phyloP scores from a whole-genome alignment of 805 yeast genomes.

The Spathaspora gorwiae region DNA sequence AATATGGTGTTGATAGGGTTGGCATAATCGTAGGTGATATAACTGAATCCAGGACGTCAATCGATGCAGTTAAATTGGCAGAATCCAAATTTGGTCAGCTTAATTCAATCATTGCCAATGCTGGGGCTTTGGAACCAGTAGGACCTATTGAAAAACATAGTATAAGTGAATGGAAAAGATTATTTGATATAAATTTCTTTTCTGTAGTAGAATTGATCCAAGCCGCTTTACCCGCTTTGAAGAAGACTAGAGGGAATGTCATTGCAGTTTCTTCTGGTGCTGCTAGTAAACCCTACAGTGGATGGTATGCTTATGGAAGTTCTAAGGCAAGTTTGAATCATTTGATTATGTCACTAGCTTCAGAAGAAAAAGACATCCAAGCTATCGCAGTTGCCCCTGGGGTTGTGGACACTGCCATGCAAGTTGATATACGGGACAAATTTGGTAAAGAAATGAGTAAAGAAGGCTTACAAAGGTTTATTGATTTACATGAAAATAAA shows the following conservation, averaged over 20 bases:
- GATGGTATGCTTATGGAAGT: constrained; percentile 91
- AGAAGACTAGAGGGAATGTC: constrained; percentile 53
- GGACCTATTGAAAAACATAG: constrained; percentile 48
- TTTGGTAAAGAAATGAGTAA: constrained; percentile 58
- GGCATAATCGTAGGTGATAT: constrained; percentile 59
- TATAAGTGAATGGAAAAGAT: constrained; percentile 52
- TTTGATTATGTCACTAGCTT: constrained; percentile 59
- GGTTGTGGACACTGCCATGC: constrained; percentile 91
- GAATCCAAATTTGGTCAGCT: constrained; percentile 50
- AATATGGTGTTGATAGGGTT: constrained; percentile 48
- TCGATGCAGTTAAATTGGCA: constrained; percentile 41
- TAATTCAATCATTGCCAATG: constrained; percentile 69
- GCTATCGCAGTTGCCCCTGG: constrained; percentile 87
- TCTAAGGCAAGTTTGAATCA: constrained; percentile 91
- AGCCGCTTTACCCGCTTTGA: constrained; percentile 53
- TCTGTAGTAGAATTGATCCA: constrained; percentile 61
- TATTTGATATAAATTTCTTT: constrained; percentile 76
- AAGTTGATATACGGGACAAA: constrained; percentile 64
- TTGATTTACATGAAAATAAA: constrained; percentile 53
- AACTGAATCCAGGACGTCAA: constrained; percentile 33
- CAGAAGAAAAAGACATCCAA: constrained; percentile 57
- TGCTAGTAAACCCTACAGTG: constrained; percentile 52
- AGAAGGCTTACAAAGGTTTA: constrained; percentile 57
- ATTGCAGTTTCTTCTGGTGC: constrained; percentile 93
- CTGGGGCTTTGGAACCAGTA: constrained; percentile 83